A percentile compares a stretch with the other conserved stretches of the same genome.
phyloP scores from a whole-genome alignment of 2,329 filamentous ascomycete species.

The Penicillium sp. region DNA sequence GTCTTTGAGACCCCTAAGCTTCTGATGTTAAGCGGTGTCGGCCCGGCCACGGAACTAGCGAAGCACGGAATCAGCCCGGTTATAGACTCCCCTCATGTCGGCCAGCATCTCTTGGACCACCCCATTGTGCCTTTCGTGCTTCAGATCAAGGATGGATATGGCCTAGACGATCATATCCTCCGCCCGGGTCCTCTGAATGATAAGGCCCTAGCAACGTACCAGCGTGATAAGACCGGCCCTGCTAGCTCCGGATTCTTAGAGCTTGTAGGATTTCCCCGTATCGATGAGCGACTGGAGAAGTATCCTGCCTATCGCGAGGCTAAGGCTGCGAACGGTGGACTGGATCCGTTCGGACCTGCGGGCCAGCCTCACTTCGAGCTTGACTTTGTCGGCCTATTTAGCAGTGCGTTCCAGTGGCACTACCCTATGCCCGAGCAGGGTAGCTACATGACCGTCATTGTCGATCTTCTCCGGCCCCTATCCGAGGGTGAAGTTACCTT shows the following conservation, averaged over 20 bases:
- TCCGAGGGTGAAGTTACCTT: slow-evolving; percentile 45
- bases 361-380: slow-evolving; percentile 64
- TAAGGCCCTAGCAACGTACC: slow-evolving; percentile 36
- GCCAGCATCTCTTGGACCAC: slow-evolving; percentile 36
- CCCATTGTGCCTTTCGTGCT: slow-evolving; percentile 44
- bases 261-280: slow-evolving; percentile 60
- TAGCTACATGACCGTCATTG: slow-evolving; percentile 59
- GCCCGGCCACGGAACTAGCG: slow-evolving; percentile 33
- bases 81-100: slow-evolving; percentile 26
- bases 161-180: slow-evolving; percentile 40
- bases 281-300: slow-evolving; percentile 54
- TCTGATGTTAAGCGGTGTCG: slow-evolving; percentile 51
- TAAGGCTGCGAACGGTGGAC: slow-evolving; percentile 42
- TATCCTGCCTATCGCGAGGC: slow-evolving; percentile 49
- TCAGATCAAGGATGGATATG: slow-evolving; percentile 43
- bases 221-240: slow-evolving; percentile 44
- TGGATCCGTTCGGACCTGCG: slow-evolving; percentile 57
- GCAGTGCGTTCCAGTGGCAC: slow-evolving; percentile 53
- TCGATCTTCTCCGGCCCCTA: slow-evolving; percentile 51
- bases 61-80: slow-evolving; percentile 31
- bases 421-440: slow-evolving; percentile 46
- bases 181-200: slow-evolving; percentile 36
- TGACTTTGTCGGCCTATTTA: slow-evolving; percentile 63
- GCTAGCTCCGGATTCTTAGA: slow-evolving; percentile 47
- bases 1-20: slow-evolving; percentile 55